phyloP scores from a whole-genome alignment of 208 protist genomes.

The Trypanosoma rangeli region DNA sequence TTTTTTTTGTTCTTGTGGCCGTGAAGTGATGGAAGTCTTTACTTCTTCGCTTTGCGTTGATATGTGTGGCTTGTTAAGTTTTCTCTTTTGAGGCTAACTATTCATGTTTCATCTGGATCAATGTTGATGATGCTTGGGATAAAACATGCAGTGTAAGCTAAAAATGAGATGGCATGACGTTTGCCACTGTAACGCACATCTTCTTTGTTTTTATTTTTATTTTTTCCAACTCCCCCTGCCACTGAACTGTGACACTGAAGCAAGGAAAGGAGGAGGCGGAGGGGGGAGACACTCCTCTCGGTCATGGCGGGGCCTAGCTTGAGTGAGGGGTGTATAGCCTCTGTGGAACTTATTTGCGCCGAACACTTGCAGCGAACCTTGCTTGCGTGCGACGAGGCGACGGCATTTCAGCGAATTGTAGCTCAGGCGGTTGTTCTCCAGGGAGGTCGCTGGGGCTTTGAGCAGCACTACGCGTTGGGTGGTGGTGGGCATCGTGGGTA shows the following conservation, averaged over 20 bases:
- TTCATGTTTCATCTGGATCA: not conserved
- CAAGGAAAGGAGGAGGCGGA: conserved; percentile 20
- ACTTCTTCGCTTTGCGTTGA: not conserved
- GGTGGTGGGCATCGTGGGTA: not conserved
- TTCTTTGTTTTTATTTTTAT: not conserved
- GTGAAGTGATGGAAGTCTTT: not conserved
- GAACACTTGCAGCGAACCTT: conserved; percentile 59
- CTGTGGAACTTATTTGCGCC: conserved; percentile 43
- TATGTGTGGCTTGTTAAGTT: not conserved
- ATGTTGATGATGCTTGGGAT: not conserved
- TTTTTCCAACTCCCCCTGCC: not conserved
- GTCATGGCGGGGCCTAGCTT: not conserved
- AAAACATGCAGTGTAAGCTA: not conserved
- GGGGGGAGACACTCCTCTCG: conserved; percentile 2
- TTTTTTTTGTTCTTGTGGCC: not conserved
- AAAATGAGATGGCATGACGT: not conserved
- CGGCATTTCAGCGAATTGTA: conserved; percentile 73
- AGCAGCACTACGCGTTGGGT: conserved; percentile 20
- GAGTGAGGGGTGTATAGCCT: not conserved
- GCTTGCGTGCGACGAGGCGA: conserved; percentile 63
- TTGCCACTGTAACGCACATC: not conserved
- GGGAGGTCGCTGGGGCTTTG: conserved; percentile 51
- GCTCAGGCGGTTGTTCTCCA: conserved; percentile 40
- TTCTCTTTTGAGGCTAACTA: not conserved
- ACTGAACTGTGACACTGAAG: not conserved